Base-by-base conservation (phyloP, 169 alveolate species). In the Sarcocystis neurona region DNA sequence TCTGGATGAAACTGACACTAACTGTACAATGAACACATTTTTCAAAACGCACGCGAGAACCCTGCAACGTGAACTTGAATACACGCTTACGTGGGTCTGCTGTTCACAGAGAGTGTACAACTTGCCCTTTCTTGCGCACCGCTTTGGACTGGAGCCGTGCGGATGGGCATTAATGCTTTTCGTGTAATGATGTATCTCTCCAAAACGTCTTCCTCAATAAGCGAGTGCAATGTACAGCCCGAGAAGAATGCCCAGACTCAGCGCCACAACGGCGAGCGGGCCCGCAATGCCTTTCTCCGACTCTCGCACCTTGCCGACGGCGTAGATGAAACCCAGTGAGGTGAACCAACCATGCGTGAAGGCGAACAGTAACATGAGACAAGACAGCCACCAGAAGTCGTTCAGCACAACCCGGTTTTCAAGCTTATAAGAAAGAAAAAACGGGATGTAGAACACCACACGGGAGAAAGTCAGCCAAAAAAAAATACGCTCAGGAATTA, bases 141-240 rank as follows among this genome's bases (percentile, higher is more conserved):
- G n/a, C n/a, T n/a, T n/a, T n/a, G n/a, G n/a, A n/a, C n/a, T n/a
- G n/a, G n/a, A n/a, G n/a, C n/a, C n/a, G n/a, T n/a, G n/a, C n/a
- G n/a, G n/a, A n/a, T n/a, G n/a, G n/a, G n/a, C n/a, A n/a, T n/a
- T n/a, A n/a, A n/a, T n/a, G n/a, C n/a, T n/a, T n/a, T n/a, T n/a
- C n/a, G n/a, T n/a, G n/a, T n/a, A n/a, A n/a, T n/a, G n/a, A n/a
- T n/a, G n/a, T n/a, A n/a, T n/a, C n/a, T n/a, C n/a, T n/a, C n/a
- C n/a, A n/a, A n/a, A n/a, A n/a, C n/a, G n/a, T n/a, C n/a, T n/a
- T n/a, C 30, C 30, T 30, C 32, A 72, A 39, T 72, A 72, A 6
- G 82, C 82, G 20, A 85, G 58, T 0, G 90, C 90, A 75, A 70
- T 32, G 85, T 85, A 85, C 44, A 85, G 58, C 0, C 90, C 90